Percentiles rank a stretch among this genome's conserved stretches.
Conservation (phyloP, 2,329 filamentous ascomycete genomes). For the Coleophoma eucalyptorum region DNA sequence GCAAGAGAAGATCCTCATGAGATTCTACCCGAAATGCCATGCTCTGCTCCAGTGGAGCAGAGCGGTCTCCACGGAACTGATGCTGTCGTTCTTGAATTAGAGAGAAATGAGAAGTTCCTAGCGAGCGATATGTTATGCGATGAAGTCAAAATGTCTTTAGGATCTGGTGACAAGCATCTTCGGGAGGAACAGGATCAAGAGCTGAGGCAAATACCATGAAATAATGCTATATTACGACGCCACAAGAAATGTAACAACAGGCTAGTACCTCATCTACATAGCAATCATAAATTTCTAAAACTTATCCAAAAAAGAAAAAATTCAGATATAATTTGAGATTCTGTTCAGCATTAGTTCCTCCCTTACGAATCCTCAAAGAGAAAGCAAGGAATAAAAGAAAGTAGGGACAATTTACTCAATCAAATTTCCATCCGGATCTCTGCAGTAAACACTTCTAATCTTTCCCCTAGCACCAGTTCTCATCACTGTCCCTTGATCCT, state of each 20-base stretch:
- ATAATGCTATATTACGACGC: no score
- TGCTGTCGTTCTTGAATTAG: conserved; percentile 1
- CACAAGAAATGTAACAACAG: no score
- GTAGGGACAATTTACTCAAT: conserved; percentile 43
- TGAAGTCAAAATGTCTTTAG: conserved; percentile 36
- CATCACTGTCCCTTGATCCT: conserved; percentile 45
- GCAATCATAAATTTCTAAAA: no score
- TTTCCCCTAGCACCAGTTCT: conserved; percentile 52
- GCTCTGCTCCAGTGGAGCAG: no score
- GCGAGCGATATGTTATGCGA: conserved; percentile 30
- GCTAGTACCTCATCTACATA: no score
- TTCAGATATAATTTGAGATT: no score
- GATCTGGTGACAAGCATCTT: conserved; percentile 30
- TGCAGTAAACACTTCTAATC: conserved; percentile 54
- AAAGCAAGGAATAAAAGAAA: not conserved
- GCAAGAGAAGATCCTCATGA: no score
- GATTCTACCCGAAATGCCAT: no score
- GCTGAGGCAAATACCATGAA: conserved; percentile 3
- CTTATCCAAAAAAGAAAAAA: no score
- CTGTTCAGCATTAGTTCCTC: no score
- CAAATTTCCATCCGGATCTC: conserved; percentile 59
- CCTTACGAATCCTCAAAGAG: not conserved
- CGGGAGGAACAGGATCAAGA: conserved; percentile 22
- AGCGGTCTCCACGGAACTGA: no score
- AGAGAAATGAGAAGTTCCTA: conserved; percentile 36